Conservation (phyloP, 1,284 basidiomycete species). For the Thecaphora frezii region DNA sequence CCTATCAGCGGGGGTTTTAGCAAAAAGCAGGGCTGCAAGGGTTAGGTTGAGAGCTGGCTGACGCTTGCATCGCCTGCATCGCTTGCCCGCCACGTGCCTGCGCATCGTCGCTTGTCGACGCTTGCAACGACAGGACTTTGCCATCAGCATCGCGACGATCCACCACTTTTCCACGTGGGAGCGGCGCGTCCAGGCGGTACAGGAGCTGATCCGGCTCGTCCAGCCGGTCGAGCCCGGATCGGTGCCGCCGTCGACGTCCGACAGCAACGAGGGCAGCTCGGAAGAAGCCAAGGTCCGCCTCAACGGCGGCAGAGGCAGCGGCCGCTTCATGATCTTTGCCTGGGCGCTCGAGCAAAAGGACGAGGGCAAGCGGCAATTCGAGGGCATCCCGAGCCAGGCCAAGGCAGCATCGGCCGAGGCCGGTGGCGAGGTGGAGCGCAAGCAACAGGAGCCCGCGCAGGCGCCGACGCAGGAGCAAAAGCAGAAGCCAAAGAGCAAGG, state of each 20-base stretch:
- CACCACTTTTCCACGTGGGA: conserved; percentile 55
- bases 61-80: too few species aligned
- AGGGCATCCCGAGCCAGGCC: conserved; percentile 11
- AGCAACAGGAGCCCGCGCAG: too few species aligned
- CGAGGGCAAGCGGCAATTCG: conserved; percentile 47
- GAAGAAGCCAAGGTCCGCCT: conserved; percentile 1
- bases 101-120: neutral
- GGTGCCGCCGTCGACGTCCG: too few species aligned
- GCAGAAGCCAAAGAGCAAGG: neutral
- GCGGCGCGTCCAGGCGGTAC: conserved; percentile 37
- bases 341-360: conserved; percentile 94
- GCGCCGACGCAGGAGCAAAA: conserved; percentile 3
- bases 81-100: too few species aligned
- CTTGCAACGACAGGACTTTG: conserved; percentile 42
- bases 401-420: too few species aligned
- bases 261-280: too few species aligned
- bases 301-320: conserved; percentile 60
- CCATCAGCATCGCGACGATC: conserved; percentile 57
- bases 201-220: conserved; percentile 48
- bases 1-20: too few species aligned
- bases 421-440: conserved; percentile 5
- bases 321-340: conserved; percentile 89
- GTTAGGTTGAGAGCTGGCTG: too few species aligned
- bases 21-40: too few species aligned
- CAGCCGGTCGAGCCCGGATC: conserved; percentile 9